Conservation (phyloP, 2,329 filamentous ascomycete genomes). For the Beauveria brongniartii region DNA sequence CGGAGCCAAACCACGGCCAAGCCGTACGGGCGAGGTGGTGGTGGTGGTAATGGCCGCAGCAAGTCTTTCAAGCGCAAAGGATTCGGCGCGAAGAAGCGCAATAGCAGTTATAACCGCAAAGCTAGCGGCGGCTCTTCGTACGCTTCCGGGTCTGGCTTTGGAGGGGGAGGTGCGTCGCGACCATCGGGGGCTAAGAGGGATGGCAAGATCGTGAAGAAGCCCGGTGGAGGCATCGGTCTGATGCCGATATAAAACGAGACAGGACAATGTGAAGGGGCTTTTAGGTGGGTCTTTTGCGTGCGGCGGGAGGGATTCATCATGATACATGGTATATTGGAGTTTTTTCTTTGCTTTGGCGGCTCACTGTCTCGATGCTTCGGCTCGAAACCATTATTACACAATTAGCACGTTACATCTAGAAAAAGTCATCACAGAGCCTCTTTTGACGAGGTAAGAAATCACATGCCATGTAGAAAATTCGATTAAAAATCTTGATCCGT, state of each 20-base stretch:
- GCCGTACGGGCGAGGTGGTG: conserved; percentile 19
- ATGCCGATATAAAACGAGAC: conserved; percentile 27
- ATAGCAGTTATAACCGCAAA: conserved; percentile 24
- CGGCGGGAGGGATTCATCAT: background rate
- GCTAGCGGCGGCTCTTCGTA: conserved; percentile 14
- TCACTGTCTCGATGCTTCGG: background rate
- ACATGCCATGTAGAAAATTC: background rate
- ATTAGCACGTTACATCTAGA: background rate
- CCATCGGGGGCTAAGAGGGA: conserved; percentile 18
- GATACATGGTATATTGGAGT: conserved; percentile 4
- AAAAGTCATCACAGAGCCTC: background rate
- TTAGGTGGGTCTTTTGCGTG: background rate
- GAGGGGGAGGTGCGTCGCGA: background rate
- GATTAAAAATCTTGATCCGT: background rate
- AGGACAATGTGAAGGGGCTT: background rate
- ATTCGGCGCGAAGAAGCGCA: conserved; percentile 15
- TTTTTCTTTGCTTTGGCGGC: background rate
- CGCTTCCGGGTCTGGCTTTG: conserved; percentile 10
- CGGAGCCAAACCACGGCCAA: conserved; percentile 19
- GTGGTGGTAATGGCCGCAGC: background rate
- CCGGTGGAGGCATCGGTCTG: conserved; percentile 27
- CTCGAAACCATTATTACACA: background rate
- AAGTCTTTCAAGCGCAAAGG: conserved; percentile 22
- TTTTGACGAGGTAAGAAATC: background rate
- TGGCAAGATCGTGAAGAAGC: conserved; percentile 25